Conservation (phyloP, 495 filamentous ascomycete species). For the Cercophora samala region DNA sequence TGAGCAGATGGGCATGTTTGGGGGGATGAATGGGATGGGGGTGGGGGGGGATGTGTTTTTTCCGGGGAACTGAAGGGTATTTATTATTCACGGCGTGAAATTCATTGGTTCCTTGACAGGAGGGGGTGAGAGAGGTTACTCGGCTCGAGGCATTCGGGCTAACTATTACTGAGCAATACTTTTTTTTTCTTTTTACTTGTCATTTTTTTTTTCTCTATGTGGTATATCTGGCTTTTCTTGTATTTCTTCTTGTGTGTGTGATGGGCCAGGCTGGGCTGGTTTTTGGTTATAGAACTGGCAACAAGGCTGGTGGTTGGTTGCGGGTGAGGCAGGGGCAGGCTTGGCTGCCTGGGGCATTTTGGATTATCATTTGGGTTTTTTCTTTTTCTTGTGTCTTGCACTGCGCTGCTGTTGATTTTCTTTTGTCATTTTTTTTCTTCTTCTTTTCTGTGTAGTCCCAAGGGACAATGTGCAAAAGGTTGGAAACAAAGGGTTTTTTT, state of each 20-base stretch:
- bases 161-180: neutral
- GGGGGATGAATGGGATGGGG: constrained; percentile 29
- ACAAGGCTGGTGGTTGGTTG: neutral
- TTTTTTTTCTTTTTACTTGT: neutral
- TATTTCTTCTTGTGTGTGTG: neutral
- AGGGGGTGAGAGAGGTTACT: too few relatives aligned
- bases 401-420: neutral
- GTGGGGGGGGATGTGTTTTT: constrained; percentile 44
- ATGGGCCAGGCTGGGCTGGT: neutral
- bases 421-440: neutral
- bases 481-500: neutral
- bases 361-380: neutral
- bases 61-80: neutral
- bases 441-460: neutral
- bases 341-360: neutral
- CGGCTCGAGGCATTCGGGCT: constrained; percentile 25
- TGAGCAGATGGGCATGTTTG: constrained; percentile 40
- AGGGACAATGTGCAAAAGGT: neutral
- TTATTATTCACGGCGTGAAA: too few relatives aligned
- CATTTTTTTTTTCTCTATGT: neutral
- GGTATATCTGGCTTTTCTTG: constrained; percentile 5
- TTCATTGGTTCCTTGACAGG: too few relatives aligned
- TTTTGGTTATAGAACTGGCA: neutral
- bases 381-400: neutral
- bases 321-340: neutral